These are phyloP conservation scores for Fusarium bactridioides DNA, from an alignment of 2,329 filamentous ascomycete genomes.

Conservation along the genomic window DNA sequence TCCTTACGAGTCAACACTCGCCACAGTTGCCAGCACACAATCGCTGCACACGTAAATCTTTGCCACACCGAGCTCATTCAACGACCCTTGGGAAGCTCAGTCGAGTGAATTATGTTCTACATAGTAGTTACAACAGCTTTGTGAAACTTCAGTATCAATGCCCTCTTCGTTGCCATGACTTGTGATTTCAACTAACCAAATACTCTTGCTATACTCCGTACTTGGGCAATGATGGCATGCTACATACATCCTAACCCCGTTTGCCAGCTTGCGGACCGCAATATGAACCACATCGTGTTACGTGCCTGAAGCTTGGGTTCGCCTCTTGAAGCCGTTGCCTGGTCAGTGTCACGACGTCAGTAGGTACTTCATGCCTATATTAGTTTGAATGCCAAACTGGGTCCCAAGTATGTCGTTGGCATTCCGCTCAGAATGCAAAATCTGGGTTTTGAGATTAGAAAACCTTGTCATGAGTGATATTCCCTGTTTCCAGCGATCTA, in stretches of 20 bases:
- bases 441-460: background rate
- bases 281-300: background rate
- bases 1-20: constrained; percentile 3
- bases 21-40: constrained; percentile 22
- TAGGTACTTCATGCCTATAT: background rate
- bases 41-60: constrained; percentile 15
- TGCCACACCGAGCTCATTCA: constrained; percentile 11
- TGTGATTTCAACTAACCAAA: background rate
- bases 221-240: background rate
- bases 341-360: constrained; percentile 4
- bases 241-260: background rate
- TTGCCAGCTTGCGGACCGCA: background rate
- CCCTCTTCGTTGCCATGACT: background rate
- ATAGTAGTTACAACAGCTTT: background rate
- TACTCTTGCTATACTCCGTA: background rate
- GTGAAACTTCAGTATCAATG: background rate
- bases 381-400: background rate
- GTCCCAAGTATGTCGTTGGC: background rate
- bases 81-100: background rate
- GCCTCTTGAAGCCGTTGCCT: constrained; percentile 12
- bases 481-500: constrained; percentile 20
- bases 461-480: constrained; percentile 17
- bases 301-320: background rate
- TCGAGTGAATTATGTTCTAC: background rate
- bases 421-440: constrained; percentile 8